Base-by-base conservation (phyloP, 768 basidiomycete genomes). In the Mycena crocata region DNA sequence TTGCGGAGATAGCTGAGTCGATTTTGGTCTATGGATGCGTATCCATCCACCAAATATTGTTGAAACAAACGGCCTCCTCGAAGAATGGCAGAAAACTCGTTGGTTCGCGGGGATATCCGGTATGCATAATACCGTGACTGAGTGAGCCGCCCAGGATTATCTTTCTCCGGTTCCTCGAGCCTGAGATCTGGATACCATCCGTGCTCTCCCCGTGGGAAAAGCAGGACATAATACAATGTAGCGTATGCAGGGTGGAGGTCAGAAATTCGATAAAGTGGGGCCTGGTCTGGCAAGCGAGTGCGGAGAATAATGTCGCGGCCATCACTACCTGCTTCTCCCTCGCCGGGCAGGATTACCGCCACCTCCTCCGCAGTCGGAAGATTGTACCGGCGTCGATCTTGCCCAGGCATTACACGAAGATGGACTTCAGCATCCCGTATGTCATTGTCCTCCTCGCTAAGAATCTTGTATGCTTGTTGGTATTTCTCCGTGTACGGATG, bases 21-120 rank as follows among this genome's bases (percentile, higher is more conserved):
- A 5, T 54, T 51, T 9, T 80, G 76, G 1, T 83, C 81, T 28
- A 76, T 68, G 0, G 69, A 70, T 9, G 81, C 80, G 75, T 75
- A 84, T 0, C 57, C 71, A 76, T 84, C 78, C 56, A 76, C 80
- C 23, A 84, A n/a, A 49, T 80, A 81, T 42, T 81, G 78, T 34
- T 81, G 76, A 28, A 85, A 78, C 0, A 85, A 73, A 8, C 75
- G 74, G 0, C 79, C 77, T 64, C 74, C 79, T 19, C 66, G 74
- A 30, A 81, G 77, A 12, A 84, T 44, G 39, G 73, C 70, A 15
- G 62, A 44, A 30, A 74, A 76, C 32, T 82, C 71, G 3, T 62
- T 32, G 0, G 28, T 49, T 1, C 77, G 69, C 1, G 56, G 17
- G 39, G 82, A 79, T 0, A 84, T 45, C 0, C 72, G 71, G 59